Evolutionary conservation across 306 rosid species (phyloP), one percentile per base, ranked within the genome.

Genomic region (Medicago arabica): DNA sequence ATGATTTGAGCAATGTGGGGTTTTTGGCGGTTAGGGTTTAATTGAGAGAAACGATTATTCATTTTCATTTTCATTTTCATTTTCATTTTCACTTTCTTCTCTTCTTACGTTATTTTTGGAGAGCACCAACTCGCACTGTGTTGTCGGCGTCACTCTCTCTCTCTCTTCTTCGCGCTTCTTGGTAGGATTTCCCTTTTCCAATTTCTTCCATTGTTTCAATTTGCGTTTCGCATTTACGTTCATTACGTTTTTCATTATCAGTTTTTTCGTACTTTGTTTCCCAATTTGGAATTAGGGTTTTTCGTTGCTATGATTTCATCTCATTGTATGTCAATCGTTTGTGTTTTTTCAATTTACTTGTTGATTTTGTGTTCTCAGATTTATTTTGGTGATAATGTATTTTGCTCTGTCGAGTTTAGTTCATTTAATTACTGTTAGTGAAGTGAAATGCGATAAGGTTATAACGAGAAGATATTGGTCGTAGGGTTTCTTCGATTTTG

Each of bases 11-110:
- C 67, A 58, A 67, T 72, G 80, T 77, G 49, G 76, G 75, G 62
- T 83, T 86, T 87, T 87, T 82, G 80, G 86, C 88, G 80, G 88
- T 87, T 82, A 87, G 88, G 87, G 88, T 87, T 84, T 65, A 79
- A 53, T 64, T 73, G 21, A 18, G 36, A 54, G 44, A 75, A 17
- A 40, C 49, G 28, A 4, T 44, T 39, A 59, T 7, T 40, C 51
- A 23, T 39, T 75, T 19, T 28, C 31, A 28, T 28, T 28, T 28
- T 28, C 31, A 28, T 4, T 28, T 28, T 28, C 31, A 23, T 39
- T 75, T 19, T 28, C 31, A 28, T 28, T 28, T 28, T 28, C 31
- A 28, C 31, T 28, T 28, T 28, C 31, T 28, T 55, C 21, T 59
- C 19, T 7, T 55, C 11, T 62, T 16, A 58, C 80, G 75, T 80